phyloP scores from a whole-genome alignment of 768 basidiomycete genomes.

The Termitomyces sp. region DNA sequence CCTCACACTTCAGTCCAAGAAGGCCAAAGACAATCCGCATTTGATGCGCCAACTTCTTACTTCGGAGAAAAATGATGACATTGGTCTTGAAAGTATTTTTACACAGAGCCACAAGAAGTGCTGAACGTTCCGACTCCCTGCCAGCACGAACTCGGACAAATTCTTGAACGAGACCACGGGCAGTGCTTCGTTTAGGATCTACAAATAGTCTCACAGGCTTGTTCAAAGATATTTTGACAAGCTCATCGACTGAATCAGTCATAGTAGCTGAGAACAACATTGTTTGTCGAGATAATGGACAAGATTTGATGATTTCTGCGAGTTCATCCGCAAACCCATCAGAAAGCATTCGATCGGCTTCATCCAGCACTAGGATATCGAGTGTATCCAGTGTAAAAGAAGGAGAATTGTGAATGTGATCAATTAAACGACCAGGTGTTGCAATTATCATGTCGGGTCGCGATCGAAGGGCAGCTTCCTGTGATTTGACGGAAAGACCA shows the following conservation, averaged over 20 bases:
- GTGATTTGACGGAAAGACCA: conserved; percentile 89
- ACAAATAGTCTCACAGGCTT: conserved; percentile 94
- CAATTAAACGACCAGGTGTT: conserved; percentile 95
- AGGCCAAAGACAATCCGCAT: conserved; percentile 91
- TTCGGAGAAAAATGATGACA: conserved; percentile 91
- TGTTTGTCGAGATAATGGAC: conserved; percentile 85
- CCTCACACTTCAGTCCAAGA: conserved; percentile 83
- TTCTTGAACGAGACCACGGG: conserved; percentile 85
- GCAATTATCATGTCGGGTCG: conserved; percentile 94
- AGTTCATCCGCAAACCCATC: conserved; percentile 96
- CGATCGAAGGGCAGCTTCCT: conserved; percentile 78
- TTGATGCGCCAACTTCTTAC: conserved; percentile 96
- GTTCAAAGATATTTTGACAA: conserved; percentile 88
- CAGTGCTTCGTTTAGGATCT: conserved; percentile 86
- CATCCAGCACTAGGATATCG: conserved; percentile 92
- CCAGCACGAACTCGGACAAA: conserved; percentile 88
- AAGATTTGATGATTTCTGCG: conserved; percentile 86
- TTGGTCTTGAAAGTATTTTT: conserved; percentile 79
- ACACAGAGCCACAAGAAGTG: conserved; percentile 77
- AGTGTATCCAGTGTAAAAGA: conserved; percentile 89
- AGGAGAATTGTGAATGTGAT: conserved; percentile 94
- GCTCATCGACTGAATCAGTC: conserved; percentile 93
- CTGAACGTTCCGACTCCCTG: conserved; percentile 71
- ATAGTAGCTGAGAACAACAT: conserved; percentile 99
- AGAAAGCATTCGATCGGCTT: conserved; percentile 95